phyloP scores from a whole-genome alignment of 2,329 filamentous ascomycete genomes.

The Harringtonia aguacate region DNA sequence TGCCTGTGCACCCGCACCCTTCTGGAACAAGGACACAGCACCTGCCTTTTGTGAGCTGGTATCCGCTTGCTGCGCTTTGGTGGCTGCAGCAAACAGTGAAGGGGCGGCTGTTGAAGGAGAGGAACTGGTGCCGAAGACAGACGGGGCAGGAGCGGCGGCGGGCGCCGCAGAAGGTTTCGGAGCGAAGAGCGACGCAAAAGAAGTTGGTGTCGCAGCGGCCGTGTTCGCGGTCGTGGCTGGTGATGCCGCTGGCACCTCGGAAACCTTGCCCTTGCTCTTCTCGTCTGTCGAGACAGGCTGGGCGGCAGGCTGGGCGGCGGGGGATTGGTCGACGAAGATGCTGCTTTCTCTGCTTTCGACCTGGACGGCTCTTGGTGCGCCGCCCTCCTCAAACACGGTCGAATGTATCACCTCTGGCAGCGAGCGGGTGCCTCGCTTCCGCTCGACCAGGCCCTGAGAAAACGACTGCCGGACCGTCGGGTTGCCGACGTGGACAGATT shows the following conservation, averaged over 20 bases:
- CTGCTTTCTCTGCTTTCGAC: neutral
- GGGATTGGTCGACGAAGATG: slow-evolving; percentile 10
- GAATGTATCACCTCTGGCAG: slow-evolving; percentile 45
- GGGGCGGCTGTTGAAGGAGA: neutral
- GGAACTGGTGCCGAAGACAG: neutral
- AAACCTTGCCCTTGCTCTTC: neutral
- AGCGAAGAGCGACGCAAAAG: too few relatives aligned
- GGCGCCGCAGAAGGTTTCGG: neutral
- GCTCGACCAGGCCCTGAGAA: slow-evolving; percentile 46
- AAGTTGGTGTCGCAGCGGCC: too few relatives aligned
- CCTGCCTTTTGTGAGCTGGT: too few relatives aligned
- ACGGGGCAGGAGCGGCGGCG: neutral
- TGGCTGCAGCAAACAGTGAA: neutral
- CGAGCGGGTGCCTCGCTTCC: slow-evolving; percentile 41
- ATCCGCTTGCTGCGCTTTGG: too few relatives aligned
- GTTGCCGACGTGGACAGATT: slow-evolving; percentile 31
- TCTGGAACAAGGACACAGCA: too few relatives aligned
- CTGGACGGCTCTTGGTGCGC: neutral
- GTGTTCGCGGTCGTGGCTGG: too few relatives aligned
- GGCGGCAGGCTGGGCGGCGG: neutral
- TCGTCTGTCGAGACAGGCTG: neutral
- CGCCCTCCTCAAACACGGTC: slow-evolving; percentile 36
- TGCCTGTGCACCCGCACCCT: too few relatives aligned
- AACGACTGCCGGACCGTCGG: slow-evolving; percentile 43
- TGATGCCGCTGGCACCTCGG: too few relatives aligned